A percentile compares a stretch with the other conserved stretches of the same genome.
phyloP scores from a whole-genome alignment of 2,329 filamentous ascomycete genomes.

The Huntiella moniliformis region DNA sequence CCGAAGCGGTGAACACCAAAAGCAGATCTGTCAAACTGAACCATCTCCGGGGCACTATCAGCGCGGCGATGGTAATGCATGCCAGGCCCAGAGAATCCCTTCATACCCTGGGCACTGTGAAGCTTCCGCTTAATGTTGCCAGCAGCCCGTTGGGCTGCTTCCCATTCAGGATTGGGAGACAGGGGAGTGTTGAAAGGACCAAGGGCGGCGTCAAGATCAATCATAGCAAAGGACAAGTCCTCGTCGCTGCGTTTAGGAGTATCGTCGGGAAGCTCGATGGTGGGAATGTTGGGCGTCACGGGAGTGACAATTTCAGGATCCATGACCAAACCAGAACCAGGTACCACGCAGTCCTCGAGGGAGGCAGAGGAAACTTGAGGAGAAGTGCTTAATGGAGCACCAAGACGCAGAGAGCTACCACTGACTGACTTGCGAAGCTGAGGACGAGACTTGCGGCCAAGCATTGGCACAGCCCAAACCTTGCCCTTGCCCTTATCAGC shows the following conservation, averaged over 20 bases:
- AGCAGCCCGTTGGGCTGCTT: constrained; percentile 42
- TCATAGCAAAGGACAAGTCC: constrained; percentile 58
- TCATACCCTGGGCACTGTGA: constrained; percentile 58
- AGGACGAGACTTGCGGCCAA: constrained; percentile 42
- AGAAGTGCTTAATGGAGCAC: constrained; percentile 21
- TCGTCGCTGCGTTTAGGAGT: constrained; percentile 21
- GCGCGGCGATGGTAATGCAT: constrained; percentile 62
- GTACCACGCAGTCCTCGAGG: constrained; percentile 9
- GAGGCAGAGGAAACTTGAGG: constrained; percentile 5
- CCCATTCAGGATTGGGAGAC: constrained; percentile 43
- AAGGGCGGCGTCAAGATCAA: constrained; percentile 84
- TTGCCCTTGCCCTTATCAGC: constrained; percentile 51
- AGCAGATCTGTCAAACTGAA: constrained; percentile 47
- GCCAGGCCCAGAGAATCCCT: constrained; percentile 47
- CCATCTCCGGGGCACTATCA: constrained; percentile 64
- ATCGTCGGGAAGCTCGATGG: constrained; percentile 15
- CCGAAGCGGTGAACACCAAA: constrained; percentile 42
- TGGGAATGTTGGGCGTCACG: constrained; percentile 10
- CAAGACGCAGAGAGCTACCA: constrained; percentile 20
- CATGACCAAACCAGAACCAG: constrained; percentile 9
- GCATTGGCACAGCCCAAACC: constrained; percentile 48
- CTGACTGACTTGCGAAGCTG: constrained; percentile 23
- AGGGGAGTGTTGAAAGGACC: constrained; percentile 78
- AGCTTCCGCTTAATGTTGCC: constrained; percentile 44
- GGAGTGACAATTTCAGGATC: constrained; percentile 8